Evolutionary conservation across 2,329 filamentous ascomycete genomes (phyloP), one percentile per base, ranked within the genome.

Genomic region (Trichoderma sp.): DNA sequence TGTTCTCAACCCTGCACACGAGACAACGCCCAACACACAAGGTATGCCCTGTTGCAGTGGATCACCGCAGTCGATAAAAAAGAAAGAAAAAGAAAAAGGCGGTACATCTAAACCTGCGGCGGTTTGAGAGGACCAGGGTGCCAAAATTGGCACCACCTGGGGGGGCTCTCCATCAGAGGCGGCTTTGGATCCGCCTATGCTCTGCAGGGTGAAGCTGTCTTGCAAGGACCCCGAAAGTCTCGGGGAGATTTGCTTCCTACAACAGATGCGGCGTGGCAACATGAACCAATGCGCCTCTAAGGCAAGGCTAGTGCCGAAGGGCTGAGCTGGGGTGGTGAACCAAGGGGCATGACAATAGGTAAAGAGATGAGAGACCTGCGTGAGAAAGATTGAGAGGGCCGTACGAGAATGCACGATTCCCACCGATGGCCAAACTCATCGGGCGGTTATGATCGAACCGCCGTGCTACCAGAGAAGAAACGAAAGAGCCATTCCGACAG

Each of bases 11-110:
- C 51, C 60, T 63, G 51, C 59, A 65, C 28, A 45, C 28, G 51
- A 60, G 48, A 55, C 56, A 65, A 67, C 65, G 43, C 15, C 51
- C 43, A 65, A 63, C 64, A 60, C 47, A 54, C 64, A 56, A 15
- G 63, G 41, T 45, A 30, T 54, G 50, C 60, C 67, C 61, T 52
- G 60, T 58, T 10, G 60, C 56, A 67, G 72, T 75, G 73, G 71
- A 72, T 68, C 69, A 56, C 68, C 66, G 64, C 71, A 74, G 72
- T 75, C 69, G 72, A 69, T 70, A 71, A 66, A 14, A 45, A 69
- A 69, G 10, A 44, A 69, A 70, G 72, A 69, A 69, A 71, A 66
- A 14, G 21, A 69, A 69, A 5, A 44, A 69, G 69, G 67, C 66
- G 68, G 70, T 72, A 73, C 34, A 39, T 39, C 34, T 10, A 39